phyloP scores from a whole-genome alignment of 2,329 filamentous ascomycete genomes.

The Calonectria henricotiae region DNA sequence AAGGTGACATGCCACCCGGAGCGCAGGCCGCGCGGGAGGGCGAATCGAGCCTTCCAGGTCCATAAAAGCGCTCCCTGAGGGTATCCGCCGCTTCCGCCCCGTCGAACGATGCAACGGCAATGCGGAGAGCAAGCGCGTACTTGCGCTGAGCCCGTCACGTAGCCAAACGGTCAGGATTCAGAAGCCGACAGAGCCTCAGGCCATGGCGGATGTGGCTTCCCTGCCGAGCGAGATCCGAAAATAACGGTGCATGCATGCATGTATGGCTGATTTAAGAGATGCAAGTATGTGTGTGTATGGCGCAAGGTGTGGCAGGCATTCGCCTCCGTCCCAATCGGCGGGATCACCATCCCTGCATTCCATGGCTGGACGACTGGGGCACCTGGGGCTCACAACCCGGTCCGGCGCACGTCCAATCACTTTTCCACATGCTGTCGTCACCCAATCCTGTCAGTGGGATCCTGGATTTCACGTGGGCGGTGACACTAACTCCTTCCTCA shows the following conservation, averaged over 20 bases:
- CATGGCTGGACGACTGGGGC: conserved; percentile 3
- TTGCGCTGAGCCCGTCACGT: not conserved
- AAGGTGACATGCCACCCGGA: conserved; percentile 12
- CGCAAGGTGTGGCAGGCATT: conserved; percentile 3
- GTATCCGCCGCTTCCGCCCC: conserved; percentile 12
- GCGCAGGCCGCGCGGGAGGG: conserved; percentile 3
- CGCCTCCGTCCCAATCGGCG: conserved; percentile 8
- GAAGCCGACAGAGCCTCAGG: not conserved
- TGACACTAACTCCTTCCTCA: conserved; percentile 18
- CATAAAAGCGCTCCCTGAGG: not conserved
- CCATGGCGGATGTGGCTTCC: conserved; percentile 11
- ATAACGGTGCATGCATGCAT: not conserved
- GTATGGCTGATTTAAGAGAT: conserved; percentile 4
- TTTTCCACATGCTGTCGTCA: conserved; percentile 6
- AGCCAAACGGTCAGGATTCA: not conserved
- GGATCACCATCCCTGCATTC: conserved; percentile 14
- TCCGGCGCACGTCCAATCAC: conserved; percentile 14
- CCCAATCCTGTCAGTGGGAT: conserved; percentile 6
- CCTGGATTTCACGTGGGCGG: conserved; percentile 17
- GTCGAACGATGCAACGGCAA: not conserved
- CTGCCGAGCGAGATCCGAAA: conserved; percentile 22
- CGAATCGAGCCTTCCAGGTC: not conserved
- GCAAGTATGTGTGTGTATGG: conserved; percentile 1
- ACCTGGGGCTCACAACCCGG: not conserved
- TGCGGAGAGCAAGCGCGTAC: conserved; percentile 3